Conservation (phyloP, 2,329 filamentous ascomycete species). For the Phaeosphaeria sp. region DNA sequence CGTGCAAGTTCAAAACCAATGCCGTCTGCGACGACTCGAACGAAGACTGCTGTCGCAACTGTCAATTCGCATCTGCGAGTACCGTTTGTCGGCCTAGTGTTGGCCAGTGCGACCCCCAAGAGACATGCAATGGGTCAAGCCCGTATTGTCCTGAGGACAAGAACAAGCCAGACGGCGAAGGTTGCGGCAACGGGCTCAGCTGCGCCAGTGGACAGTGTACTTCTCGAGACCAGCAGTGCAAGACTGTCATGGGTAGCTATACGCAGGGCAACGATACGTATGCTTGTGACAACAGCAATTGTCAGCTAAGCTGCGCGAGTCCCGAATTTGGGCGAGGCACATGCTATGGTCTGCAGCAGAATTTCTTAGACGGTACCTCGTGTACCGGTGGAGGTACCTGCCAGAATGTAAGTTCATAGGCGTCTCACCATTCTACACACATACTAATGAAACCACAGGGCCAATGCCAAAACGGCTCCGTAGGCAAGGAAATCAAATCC, state of each 20-base stretch:
- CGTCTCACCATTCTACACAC: background rate
- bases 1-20: conserved; percentile 79
- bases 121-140: conserved; percentile 77
- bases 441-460: conserved; percentile 57
- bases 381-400: conserved; percentile 84
- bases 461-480: conserved; percentile 72
- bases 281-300: conserved; percentile 76
- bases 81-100: conserved; percentile 82
- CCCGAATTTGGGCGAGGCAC: conserved; percentile 69
- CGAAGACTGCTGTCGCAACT: conserved; percentile 80
- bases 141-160: conserved; percentile 77
- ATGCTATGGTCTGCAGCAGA: conserved; percentile 82
- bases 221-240: conserved; percentile 87
- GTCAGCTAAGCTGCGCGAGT: conserved; percentile 77
- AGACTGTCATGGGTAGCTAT: conserved; percentile 78
- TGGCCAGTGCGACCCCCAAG: conserved; percentile 82
- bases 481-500: conserved; percentile 71
- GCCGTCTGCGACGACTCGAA: conserved; percentile 85
- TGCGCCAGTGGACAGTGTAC: conserved; percentile 97
- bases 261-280: conserved; percentile 77
- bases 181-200: conserved; percentile 73
- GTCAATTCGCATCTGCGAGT: conserved; percentile 69
- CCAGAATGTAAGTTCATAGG: conserved; percentile 61
- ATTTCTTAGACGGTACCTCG: conserved; percentile 89
- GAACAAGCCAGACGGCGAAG: conserved; percentile 71